A percentile compares a stretch with the other conserved stretches of the same genome.
phyloP scores from a whole-genome alignment of 805 yeast species.

The Maudiozyma turicensis region DNA sequence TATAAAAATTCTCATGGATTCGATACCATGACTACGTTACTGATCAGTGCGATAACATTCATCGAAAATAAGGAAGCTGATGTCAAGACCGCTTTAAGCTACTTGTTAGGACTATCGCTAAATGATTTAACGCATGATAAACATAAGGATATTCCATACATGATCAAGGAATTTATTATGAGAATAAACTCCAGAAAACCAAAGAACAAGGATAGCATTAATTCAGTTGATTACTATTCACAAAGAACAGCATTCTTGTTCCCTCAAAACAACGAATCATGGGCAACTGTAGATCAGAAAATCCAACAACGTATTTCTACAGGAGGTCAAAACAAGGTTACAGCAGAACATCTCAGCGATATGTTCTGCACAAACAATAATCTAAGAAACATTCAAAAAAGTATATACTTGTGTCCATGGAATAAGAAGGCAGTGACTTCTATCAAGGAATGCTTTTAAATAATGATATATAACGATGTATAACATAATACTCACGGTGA shows the following conservation, averaged over 20 bases:
- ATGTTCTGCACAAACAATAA: constrained; percentile 41
- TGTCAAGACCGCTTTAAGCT: constrained; percentile 52
- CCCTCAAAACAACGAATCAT: constrained; percentile 59
- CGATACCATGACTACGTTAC: constrained; percentile 54
- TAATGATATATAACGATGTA: neutral
- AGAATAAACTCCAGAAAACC: constrained; percentile 25
- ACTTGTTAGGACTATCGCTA: constrained; percentile 45
- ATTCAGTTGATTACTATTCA: constrained; percentile 33
- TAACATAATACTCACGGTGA: neutral
- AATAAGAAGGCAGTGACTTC: constrained; percentile 26
- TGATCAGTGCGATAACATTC: constrained; percentile 72
- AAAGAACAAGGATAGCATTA: neutral
- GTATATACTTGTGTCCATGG: constrained; percentile 55
- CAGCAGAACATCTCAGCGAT: constrained; percentile 39
- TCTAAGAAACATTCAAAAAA: constrained; percentile 53
- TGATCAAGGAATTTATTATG: constrained; percentile 43
- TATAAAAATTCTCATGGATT: constrained; percentile 57
- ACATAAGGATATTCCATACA: constrained; percentile 45
- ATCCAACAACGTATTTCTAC: constrained; percentile 53
- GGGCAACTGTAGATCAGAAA: constrained; percentile 53
- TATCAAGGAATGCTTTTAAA: constrained; percentile 24
- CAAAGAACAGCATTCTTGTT: constrained; percentile 63
- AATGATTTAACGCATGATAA: constrained; percentile 41
- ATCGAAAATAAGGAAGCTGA: constrained; percentile 50
- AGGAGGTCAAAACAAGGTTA: constrained; percentile 39